Evolutionary conservation across 768 basidiomycete genomes (phyloP).

Genomic region (Auricularia heimuer): DNA sequence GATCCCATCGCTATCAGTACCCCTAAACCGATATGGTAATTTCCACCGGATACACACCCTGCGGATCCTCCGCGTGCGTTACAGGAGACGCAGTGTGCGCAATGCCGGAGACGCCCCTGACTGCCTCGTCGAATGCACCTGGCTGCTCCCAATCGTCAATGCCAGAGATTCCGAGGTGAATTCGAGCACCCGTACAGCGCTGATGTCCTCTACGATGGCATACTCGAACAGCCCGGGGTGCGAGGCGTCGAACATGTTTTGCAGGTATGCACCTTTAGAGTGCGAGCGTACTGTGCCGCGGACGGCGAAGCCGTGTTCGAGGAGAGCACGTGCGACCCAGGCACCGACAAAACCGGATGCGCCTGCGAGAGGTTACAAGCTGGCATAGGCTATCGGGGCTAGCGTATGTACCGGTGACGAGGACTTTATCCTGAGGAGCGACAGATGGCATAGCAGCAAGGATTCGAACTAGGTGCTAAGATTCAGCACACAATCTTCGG

Average conservation of each 20-base stretch:
- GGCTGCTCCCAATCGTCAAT: background rate
- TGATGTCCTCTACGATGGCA: constrained; percentile 33
- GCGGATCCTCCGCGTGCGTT: background rate
- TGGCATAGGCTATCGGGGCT: too few species aligned
- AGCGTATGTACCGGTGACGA: background rate
- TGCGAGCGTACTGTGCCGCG: constrained; percentile 31
- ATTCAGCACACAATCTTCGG: too few species aligned
- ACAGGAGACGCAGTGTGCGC: constrained; percentile 12
- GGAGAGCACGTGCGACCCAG: constrained; percentile 14
- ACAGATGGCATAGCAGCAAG: background rate
- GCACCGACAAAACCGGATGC: constrained; percentile 15
- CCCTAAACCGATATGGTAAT: background rate
- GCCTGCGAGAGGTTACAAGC: too few species aligned
- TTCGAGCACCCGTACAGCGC: constrained; percentile 14
- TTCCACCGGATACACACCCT: background rate
- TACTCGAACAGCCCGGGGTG: constrained; percentile 22
- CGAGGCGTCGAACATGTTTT: constrained; percentile 22
- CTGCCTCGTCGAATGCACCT: constrained; percentile 12
- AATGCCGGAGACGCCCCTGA: constrained; percentile 12
- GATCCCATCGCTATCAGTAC: background rate
- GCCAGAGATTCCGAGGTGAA: background rate
- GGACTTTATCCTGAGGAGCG: background rate
- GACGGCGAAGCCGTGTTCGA: constrained; percentile 27
- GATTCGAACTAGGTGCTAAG: too few species aligned
- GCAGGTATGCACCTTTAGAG: constrained; percentile 32